Base-by-base conservation (phyloP, 2,329 filamentous ascomycete genomes). In the Coniochaeta sp. region DNA sequence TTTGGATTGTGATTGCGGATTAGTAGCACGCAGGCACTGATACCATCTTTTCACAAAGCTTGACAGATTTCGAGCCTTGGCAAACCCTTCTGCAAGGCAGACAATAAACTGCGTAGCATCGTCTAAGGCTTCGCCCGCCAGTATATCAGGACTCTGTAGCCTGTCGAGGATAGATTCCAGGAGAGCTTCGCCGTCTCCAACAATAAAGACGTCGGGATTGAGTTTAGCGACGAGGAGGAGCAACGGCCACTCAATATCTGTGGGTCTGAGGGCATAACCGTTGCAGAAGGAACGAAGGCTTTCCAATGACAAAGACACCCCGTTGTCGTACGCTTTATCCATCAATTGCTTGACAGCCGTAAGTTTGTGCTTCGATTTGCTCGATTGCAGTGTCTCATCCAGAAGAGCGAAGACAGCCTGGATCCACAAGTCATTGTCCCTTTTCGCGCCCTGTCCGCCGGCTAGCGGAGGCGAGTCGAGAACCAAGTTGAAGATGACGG, bases 1-100 rank as follows among this genome's bases (percentile, higher is more conserved):
- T 22, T 6, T 65, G 58, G 28, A 40, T n/a, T 52, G 57, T 17
- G 43, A 59, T n/a, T 64, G 58, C 17, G 63, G 40, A 19, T 76
- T 72, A 17, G 70, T 67, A 16, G 72, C 67, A 40, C 70, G 72
- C 1, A 81, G 70, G 60, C 79, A 74, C 47, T 71, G 66, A 56
- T 73, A 78, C 81, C 81, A 83, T 1, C 77, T 67, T 56, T 73
- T 74, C 62, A 82, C 62, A 60, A 82, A 83, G 6, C 73, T 71
- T 0, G 77, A 68, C 14, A 82, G 67, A 60, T 77, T 76, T 58
- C 79, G 76, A 12, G 72, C 74, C 6, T 71, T 76, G 8, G 74
- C 75, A 63, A 77, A 81, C 0, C 79, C 78, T 58, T 75, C 69
- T 1, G 76, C 74, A 22, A 82, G 73, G 1, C 76, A 70, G 2